phyloP scores from a whole-genome alignment of 768 basidiomycete species.

The Trametes meyenii region DNA sequence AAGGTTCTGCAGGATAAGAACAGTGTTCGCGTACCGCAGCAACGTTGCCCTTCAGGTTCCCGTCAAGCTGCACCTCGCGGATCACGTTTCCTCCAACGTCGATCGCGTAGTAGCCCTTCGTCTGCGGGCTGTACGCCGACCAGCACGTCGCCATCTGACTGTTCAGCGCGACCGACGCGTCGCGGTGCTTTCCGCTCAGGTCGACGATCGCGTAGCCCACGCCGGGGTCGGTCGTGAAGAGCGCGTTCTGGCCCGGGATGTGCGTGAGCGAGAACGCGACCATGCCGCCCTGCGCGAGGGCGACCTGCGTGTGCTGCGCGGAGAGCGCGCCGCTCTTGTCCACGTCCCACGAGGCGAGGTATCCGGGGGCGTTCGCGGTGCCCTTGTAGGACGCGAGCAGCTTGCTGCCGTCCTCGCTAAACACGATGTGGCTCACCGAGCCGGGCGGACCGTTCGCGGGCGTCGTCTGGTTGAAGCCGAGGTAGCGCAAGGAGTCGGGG shows the following conservation, averaged over 20 bases:
- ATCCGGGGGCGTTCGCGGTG: slow-evolving; percentile 47
- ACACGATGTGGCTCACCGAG: slow-evolving; percentile 47
- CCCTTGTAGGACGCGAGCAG: slow-evolving; percentile 54
- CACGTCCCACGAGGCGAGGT: slow-evolving; percentile 53
- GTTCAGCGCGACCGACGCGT: slow-evolving; percentile 22
- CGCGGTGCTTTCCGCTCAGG: slow-evolving; percentile 23
- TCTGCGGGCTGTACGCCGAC: slow-evolving; percentile 31
- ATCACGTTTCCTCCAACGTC: slow-evolving; percentile 31
- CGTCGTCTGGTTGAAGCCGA: slow-evolving; percentile 53
- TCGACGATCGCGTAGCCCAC: slow-evolving; percentile 36
- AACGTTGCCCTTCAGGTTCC: slow-evolving; percentile 45
- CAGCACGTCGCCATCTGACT: slow-evolving; percentile 37
- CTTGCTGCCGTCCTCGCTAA: slow-evolving; percentile 46
- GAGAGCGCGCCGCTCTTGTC: slow-evolving; percentile 47
- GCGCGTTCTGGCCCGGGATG: slow-evolving; percentile 33
- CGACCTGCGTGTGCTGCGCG: slow-evolving; percentile 39
- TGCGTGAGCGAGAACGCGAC: slow-evolving; percentile 50
- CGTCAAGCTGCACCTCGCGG: slow-evolving; percentile 50
- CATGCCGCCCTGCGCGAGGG: slow-evolving; percentile 43
- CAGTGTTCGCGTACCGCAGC: slow-evolving; percentile 39
- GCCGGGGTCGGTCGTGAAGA: slow-evolving; percentile 34
- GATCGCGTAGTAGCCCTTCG: slow-evolving; percentile 35
- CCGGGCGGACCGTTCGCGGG: slow-evolving; percentile 52
- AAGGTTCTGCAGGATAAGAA: no score
- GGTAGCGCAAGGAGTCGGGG: slow-evolving; percentile 44